Base-by-base conservation (phyloP, 108 stramenopile genomes). In the Conticribra guillardii region DNA sequence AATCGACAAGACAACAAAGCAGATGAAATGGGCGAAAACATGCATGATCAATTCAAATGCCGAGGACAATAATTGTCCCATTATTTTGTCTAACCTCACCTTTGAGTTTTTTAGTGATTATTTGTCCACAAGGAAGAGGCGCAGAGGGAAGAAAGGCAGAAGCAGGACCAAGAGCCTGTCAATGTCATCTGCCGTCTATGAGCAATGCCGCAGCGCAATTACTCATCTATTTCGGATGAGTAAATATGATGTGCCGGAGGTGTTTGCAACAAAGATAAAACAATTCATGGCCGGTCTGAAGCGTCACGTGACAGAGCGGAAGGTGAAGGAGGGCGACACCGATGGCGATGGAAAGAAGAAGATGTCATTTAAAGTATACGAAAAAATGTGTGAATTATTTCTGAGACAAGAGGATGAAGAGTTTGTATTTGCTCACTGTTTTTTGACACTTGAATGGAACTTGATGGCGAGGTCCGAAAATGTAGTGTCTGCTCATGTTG, bases 371-470 rank as follows among this genome's bases (percentile, higher is more conserved):
- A 34, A 51, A 22, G 64, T 52, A 22, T 64, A 52, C 19, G 24
- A 64, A 33, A 51, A 21, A 19, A 15, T 64, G 17, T 51, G 50
- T 30, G 50, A 51, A 3, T 17, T 52, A 49, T 52, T 64, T 18
- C 2, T 64, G 64, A 22, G 4, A n/a, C 28, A 52, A 18, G 51
- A 64, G 2, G 50, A 26, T 18, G 21, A 32, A 28, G 58, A 70
- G 4, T 48, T 26, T 59, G 30, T 70, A 11, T 70, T 70, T 50
- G 69, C 69, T 8, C 69, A 46, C 5, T 33, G n/a, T 17, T 70
- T 70, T 31, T 30, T 70, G 18, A 19, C 18, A 27, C 48, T 70
- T 26, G 69, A 70, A 14, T 70, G 69, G 69, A 60, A 59, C 19
- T 41, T 70, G 30, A 70, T 70, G 69, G 27, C 41, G 21, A 24